Evolutionary conservation across 2,329 filamentous ascomycete species (phyloP), one percentile per base, ranked within the genome.

Genomic region (Fusarium palustre): DNA sequence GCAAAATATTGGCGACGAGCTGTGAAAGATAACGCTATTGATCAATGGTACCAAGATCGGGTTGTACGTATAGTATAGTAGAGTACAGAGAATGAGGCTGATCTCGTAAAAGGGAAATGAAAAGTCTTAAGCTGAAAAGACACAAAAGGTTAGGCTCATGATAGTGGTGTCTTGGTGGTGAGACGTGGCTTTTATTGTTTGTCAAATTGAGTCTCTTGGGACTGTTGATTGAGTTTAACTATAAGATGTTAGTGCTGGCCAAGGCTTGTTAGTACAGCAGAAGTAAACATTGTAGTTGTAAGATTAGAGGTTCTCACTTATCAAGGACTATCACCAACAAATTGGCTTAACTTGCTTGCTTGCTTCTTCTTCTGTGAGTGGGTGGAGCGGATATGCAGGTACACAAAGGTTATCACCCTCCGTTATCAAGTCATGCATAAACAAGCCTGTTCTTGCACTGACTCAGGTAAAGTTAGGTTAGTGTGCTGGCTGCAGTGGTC

Each of bases 381-480:
- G 36, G 47, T 41, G 61, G 61, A 57, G 59, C 61, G 49, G 60
- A 45, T 66, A 65, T 65, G 62, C 62, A 65, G 62, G 62, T 66
- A 66, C 62, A 34, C 39, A 64, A 66, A 65, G 53, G 46, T 59
- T 65, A 41, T 59, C 38, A 20, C 34, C 45, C n/a, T 45, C 15
- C 59, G 47, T 24, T n/a, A 52, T 28, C 31, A 59, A 64, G 20
- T 18, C 22, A 11, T 52, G 49, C 48, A 52, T 52, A 25, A 34
- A 12, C 41, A 43, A 43, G 34, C n/a, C 5, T 25, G 31, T 30
- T n/a, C 15, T 13, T 48, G 20, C 16, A 24, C 20, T 10, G 39
- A 24, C 13, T 42, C 15, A 42, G 39, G 24, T 16, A 10, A 42
- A 24, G 39, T 24, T 42, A 1, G 28, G 28, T 30, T 30, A 30